Base-by-base conservation (phyloP, 2,329 filamentous ascomycete species). In the Aspergillus japonicus region DNA sequence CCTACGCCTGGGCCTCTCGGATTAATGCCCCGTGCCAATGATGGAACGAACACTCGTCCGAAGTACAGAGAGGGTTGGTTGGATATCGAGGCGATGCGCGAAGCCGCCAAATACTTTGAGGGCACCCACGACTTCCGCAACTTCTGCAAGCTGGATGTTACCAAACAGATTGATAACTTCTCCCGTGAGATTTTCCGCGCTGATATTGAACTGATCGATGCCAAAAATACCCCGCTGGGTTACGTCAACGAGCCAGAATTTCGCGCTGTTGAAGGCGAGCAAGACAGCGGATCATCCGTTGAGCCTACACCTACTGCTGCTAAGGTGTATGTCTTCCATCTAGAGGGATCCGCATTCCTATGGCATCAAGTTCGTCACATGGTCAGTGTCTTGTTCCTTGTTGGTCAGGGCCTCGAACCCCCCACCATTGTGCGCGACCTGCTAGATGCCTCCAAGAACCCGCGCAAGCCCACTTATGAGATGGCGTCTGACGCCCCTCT, bases 341-440 rank as follows among this genome's bases (percentile, higher is more conserved):
- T 99, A 47, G 87, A 93, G 66, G 95, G 95, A 21, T 92, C 90
- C 7, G 95, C 93, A 1, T 99, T 99, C 76, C 79, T 99, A 50
- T 99, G 95, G 95, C 95, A 99, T 78, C 95, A 99, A 78, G 96
- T 99, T 66, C 88, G 95, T 24, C 91, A 94, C 79, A 93, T 99
- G 86, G 88, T 96, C n/a, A 86, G 89, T 16, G 82, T 98, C 6
- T 81, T 99, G n/a, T 98, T 99, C 80, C 81, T 95, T 11, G 87
- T 98, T 8, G 95, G 91, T 29, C 95, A 99, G 77, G 87, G 92
- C 0, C 84, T 96, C 16, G 95, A 99, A 74, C 73, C 81, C 29
- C 89, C 93, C 0, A 84, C 84, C 0, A 78, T 98, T 14, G 82
- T 98, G 48, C 82, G 86, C 54, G 82, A 88, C 24, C 81, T 99